A percentile compares a stretch with the other conserved stretches of the same genome.
Evolutionary conservation across 768 basidiomycete genomes (phyloP).

Genomic region (Suillus occidentalis): DNA sequence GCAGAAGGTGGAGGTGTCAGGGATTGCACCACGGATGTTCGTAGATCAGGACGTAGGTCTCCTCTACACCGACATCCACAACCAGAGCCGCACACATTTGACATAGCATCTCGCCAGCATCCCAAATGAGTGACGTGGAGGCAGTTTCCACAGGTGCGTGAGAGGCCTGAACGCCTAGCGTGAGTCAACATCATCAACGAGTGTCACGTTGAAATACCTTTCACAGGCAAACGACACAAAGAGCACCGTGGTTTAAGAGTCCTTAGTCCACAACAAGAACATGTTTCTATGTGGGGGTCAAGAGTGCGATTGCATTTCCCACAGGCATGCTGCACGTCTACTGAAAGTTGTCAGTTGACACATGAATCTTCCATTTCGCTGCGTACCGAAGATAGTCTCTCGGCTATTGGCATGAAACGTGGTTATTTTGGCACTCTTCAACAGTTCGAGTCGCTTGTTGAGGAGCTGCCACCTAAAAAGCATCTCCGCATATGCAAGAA

Average conservation of each 20-base stretch:
- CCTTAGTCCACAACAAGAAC: conserved; percentile 43
- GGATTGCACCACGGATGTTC: not conserved
- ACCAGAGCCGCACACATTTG: conserved; percentile 61
- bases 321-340: conserved; percentile 53
- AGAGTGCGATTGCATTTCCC: conserved; percentile 40
- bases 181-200: not conserved
- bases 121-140: conserved; percentile 65
- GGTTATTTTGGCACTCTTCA: conserved; percentile 57
- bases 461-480: conserved; percentile 72
- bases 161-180: conserved; percentile 46
- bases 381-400: conserved; percentile 38
- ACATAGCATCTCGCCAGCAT: conserved; percentile 50
- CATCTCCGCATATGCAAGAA: conserved; percentile 73
- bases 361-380: conserved; percentile 1
- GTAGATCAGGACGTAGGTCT: not conserved
- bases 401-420: conserved; percentile 23
- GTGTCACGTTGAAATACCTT: conserved; percentile 44
- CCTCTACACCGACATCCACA: conserved; percentile 63
- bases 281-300: conserved; percentile 37
- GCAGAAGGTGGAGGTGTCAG: not conserved
- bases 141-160: conserved; percentile 59
- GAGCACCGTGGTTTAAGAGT: conserved; percentile 56
- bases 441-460: conserved; percentile 69
- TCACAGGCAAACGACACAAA: conserved; percentile 74
- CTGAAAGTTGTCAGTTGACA: conserved; percentile 5